Percentiles rank a stretch among this genome's conserved stretches.
Evolutionary conservation across 176 grass and related monocot genomes (phyloP).

Genomic region (Ensete glaucum): DNA sequence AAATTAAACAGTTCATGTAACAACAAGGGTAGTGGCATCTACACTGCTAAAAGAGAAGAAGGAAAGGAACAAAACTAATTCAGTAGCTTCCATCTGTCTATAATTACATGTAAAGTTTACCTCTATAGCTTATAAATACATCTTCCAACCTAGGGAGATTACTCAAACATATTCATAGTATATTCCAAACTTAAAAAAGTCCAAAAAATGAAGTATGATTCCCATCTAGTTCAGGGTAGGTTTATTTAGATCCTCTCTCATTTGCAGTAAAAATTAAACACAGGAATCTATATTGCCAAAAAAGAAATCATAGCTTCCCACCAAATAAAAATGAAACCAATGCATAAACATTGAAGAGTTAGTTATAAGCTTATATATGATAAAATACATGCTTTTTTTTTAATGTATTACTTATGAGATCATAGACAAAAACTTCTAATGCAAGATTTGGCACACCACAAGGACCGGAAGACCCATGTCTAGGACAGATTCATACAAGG

Average conservation of each 20-base stretch:
- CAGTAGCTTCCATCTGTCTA: not conserved
- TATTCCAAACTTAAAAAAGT: no score
- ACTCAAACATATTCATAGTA: no score
- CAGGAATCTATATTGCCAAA: no score
- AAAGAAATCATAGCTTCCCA: no score
- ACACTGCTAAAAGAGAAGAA: not conserved
- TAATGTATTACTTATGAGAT: not conserved
- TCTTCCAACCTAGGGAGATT: no score
- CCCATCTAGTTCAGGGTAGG: no score
- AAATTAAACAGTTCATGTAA: not conserved
- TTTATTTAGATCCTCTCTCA: no score
- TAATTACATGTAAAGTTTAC: no score
- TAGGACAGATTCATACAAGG: not conserved
- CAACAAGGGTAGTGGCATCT: not conserved
- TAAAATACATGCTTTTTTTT: not conserved
- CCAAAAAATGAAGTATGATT: no score
- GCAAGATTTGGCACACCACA: not conserved
- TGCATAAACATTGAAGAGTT: not conserved
- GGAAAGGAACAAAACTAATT: not conserved
- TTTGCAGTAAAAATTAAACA: no score
- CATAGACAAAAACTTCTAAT: not conserved
- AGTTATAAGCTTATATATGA: not conserved
- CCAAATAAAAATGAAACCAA: not conserved
- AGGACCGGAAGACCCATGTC: not conserved
- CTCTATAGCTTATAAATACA: no score